Evolutionary conservation across 179 eudicot genomes (phyloP), one percentile per base, ranked within the genome.

Genomic region (Spinacia oleracea): DNA sequence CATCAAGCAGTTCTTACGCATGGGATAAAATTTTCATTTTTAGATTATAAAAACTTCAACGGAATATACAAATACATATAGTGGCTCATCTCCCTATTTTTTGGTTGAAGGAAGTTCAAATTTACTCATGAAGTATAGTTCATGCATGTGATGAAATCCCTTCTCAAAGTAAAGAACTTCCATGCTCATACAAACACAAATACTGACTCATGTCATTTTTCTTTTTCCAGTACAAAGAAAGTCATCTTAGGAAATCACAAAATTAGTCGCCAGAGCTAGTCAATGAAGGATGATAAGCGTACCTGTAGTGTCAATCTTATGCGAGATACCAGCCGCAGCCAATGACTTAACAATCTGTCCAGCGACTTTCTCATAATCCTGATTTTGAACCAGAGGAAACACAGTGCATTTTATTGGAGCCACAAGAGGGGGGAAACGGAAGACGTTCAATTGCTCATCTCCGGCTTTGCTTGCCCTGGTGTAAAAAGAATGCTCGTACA

Each of bases 371-470:
- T 94, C 94, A 40, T 92, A 94, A 64, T 92, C 80, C 81, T 84
- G 87, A 81, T 91, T 92, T 75, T 91, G 97, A 74, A 94, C 96
- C 70, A 92, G 84, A 34, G 98, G 98, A 79, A 94, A 91, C 40
- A 94, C 97, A 5, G 96, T 91, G 72, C 98, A 94, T 78, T 94
- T 92, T 78, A 92, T 94, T 10, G 98, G 98, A 43, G 98, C 98
- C 79, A 94, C 97, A 53, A 91, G 84, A 62, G 98, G 92, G 42
- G 98, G 98, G 82, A 94, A 94, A 12, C 94, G 82, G 88, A 94
- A 92, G 75, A 92, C 97, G 68, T 94, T 94, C 74, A 86, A 81
- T 23, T 91, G 93, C 77, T 94, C 98, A 73, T 91, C 94, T 14
- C 96, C 96, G n/a, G 82, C 96, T 86, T 86, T 92, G 79, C 93